Conservation (phyloP, 2,329 filamentous ascomycete species). For the Cercospora zeae-maydis region DNA sequence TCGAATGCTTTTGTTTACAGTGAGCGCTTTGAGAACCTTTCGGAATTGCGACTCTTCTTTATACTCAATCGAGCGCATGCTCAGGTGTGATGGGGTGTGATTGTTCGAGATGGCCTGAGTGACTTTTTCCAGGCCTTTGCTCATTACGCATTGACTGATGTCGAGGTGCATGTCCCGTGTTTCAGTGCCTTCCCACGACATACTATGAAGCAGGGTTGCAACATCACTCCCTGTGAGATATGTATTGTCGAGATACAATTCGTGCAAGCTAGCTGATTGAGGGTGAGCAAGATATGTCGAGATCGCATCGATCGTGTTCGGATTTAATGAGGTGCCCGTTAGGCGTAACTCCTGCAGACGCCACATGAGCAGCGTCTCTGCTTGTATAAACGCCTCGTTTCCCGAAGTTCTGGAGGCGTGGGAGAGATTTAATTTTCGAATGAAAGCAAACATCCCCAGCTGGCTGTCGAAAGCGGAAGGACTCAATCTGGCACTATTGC, state of each 20-base stretch:
- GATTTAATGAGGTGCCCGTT: slow-evolving; percentile 61
- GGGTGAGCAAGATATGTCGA: slow-evolving; percentile 54
- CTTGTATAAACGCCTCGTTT: slow-evolving; percentile 59
- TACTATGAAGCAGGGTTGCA: slow-evolving; percentile 61
- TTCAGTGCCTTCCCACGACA: slow-evolving; percentile 46
- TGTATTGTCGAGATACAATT: slow-evolving; percentile 64
- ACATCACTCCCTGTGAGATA: slow-evolving; percentile 63
- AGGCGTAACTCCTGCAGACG: slow-evolving; percentile 62
- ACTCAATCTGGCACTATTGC: slow-evolving; percentile 62
- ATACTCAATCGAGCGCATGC: slow-evolving; percentile 67
- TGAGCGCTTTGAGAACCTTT: slow-evolving; percentile 59
- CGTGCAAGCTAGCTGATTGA: slow-evolving; percentile 56
- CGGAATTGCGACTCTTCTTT: slow-evolving; percentile 62
- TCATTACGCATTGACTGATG: slow-evolving; percentile 61
- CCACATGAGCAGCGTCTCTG: slow-evolving; percentile 65
- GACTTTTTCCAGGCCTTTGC: slow-evolving; percentile 51
- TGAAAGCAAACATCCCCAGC: slow-evolving; percentile 62
- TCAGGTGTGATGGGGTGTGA: slow-evolving; percentile 59
- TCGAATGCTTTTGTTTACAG: slow-evolving; percentile 59
- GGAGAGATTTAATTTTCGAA: slow-evolving; percentile 64
- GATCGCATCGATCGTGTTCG: slow-evolving; percentile 62
- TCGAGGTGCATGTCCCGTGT: slow-evolving; percentile 61
- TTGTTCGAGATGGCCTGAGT: slow-evolving; percentile 51
- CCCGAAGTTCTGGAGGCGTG: slow-evolving; percentile 62
- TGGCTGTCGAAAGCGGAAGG: slow-evolving; percentile 63